phyloP scores from a whole-genome alignment of 1,139 yeast genomes.

The Nakaseomyces delphensis region DNA sequence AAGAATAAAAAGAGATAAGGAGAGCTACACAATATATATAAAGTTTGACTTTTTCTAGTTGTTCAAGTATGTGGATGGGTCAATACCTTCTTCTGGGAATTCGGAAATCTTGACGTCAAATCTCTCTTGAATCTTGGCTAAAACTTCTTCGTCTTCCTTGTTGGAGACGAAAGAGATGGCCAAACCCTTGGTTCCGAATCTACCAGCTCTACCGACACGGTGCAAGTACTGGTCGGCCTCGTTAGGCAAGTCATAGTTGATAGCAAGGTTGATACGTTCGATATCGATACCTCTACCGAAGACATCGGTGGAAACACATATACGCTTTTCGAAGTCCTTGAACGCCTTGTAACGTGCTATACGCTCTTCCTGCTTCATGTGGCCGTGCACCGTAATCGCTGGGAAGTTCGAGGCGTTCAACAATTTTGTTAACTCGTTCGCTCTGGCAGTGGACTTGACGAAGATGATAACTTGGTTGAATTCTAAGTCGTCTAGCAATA shows the following conservation, averaged over 20 bases:
- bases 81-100: conserved; percentile 98
- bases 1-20: neutral
- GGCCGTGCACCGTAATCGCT: conserved; percentile 93
- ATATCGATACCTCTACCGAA: conserved; percentile 99
- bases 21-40: neutral
- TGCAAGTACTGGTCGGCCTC: conserved; percentile 98
- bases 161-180: conserved; percentile 85
- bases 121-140: conserved; percentile 91
- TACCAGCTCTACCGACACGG: conserved; percentile 99
- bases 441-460: conserved; percentile 87
- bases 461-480: conserved; percentile 97
- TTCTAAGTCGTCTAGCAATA: conserved; percentile 85
- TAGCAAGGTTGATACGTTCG: conserved; percentile 95
- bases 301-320: conserved; percentile 96
- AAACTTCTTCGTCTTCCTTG: conserved; percentile 81
- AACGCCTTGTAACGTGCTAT: conserved; percentile 92
- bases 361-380: conserved; percentile 96
- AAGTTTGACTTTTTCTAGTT: conserved; percentile 39
- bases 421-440: conserved; percentile 82
- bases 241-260: conserved; percentile 81
- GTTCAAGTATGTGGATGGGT: conserved; percentile 96
- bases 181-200: conserved; percentile 98
- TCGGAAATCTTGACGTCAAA: conserved; percentile 92
- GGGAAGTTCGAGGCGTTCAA: conserved; percentile 94
- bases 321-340: conserved; percentile 97